Conservation (phyloP, 805 yeast species). For the Candida montana region DNA sequence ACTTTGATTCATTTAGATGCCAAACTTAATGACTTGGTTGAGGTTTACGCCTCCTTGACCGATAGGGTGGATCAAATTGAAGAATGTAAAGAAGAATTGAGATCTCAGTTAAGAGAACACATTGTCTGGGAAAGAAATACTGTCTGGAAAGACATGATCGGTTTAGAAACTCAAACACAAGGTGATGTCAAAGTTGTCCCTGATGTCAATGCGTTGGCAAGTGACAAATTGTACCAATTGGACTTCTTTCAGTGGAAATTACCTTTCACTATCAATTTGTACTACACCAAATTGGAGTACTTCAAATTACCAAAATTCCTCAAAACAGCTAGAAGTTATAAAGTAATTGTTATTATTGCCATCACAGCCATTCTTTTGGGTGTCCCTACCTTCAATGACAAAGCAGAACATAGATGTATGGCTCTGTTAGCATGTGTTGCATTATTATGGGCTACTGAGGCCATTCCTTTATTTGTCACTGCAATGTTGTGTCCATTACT, state of each 20-base stretch:
- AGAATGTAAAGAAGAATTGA: slow-evolving; percentile 47
- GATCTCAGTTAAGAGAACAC: slow-evolving; percentile 72
- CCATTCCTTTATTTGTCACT: slow-evolving; percentile 89
- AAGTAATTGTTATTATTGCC: slow-evolving; percentile 41
- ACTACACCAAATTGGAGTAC: slow-evolving; percentile 24
- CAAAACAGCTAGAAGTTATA: slow-evolving; percentile 42
- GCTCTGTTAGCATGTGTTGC: slow-evolving; percentile 61
- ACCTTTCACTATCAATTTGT: slow-evolving; percentile 26
- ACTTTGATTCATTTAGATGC: slow-evolving; percentile 46
- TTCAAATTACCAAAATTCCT: slow-evolving; percentile 43
- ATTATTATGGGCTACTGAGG: slow-evolving; percentile 91
- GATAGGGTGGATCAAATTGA: slow-evolving; percentile 31
- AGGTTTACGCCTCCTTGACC: slow-evolving; percentile 48
- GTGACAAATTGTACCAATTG: slow-evolving; percentile 27
- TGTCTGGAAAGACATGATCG: slow-evolving; percentile 93
- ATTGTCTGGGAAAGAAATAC: slow-evolving; percentile 96
- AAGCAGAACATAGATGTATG: slow-evolving; percentile 57
- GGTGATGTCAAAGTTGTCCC: slow-evolving; percentile 32
- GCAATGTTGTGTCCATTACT: slow-evolving; percentile 78
- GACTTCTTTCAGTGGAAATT: slow-evolving; percentile 29
- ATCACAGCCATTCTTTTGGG: slow-evolving; percentile 51
- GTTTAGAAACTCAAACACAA: slow-evolving; percentile 66
- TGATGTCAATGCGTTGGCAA: slow-evolving; percentile 26
- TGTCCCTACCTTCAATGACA: slow-evolving; percentile 58
- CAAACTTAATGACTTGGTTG: slow-evolving; percentile 47